phyloP scores from a whole-genome alignment of 2,329 filamentous ascomycete genomes.

The Penicillium sp. region DNA sequence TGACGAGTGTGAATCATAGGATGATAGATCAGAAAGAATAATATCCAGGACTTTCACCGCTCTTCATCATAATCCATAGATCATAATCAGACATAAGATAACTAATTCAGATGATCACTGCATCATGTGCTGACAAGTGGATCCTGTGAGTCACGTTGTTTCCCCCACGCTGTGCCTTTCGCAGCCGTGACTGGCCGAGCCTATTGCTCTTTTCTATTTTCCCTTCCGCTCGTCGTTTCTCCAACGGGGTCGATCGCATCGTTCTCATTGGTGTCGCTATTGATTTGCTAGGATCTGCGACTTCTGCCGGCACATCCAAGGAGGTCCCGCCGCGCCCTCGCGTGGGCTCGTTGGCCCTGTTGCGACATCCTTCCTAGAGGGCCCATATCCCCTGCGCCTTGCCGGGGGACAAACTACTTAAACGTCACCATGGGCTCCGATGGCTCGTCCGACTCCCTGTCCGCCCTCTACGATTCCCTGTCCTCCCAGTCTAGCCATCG shows the following conservation, averaged over 20 bases:
- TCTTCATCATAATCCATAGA: no score
- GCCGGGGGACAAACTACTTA: constrained; percentile 7
- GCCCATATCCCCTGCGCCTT: constrained; percentile 9
- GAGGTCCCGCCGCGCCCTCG: constrained; percentile 14
- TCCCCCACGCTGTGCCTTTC: constrained; percentile 22
- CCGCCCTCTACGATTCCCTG: constrained; percentile 15
- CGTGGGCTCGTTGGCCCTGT: constrained; percentile 16
- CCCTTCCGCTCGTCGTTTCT: constrained; percentile 4
- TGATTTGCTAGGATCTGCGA: neutral
- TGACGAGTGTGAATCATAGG: no score
- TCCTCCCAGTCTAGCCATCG: constrained; percentile 8
- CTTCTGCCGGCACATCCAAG: constrained; percentile 13
- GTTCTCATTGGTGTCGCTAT: constrained; percentile 19
- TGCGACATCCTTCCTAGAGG: constrained; percentile 9
- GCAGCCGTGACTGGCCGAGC: constrained; percentile 22
- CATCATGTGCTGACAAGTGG: no score
- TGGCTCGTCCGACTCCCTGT: constrained; percentile 8
- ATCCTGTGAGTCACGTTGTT: constrained; percentile 19
- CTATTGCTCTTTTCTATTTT: constrained; percentile 14
- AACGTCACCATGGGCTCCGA: constrained; percentile 19
- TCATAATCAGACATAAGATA: no score
- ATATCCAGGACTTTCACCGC: no score
- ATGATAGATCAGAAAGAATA: no score
- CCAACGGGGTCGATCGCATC: constrained; percentile 22
- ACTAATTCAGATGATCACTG: no score